Evolutionary conservation across 768 basidiomycete genomes (phyloP).

Genomic region (Pulveroboletus sp.): DNA sequence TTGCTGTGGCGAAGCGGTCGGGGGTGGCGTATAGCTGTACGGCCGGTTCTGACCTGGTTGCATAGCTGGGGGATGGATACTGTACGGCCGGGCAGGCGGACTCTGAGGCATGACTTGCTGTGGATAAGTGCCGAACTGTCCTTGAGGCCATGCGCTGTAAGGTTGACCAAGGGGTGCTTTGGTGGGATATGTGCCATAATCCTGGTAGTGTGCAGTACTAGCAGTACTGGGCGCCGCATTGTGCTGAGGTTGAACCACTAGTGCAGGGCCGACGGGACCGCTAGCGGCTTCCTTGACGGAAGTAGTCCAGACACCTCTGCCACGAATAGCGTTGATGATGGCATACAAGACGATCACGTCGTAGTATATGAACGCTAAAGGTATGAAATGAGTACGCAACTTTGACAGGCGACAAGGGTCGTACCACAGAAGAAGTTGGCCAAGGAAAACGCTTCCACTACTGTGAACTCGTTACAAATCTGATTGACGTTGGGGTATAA

Average conservation of each 20-base stretch:
- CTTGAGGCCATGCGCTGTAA: conserved; percentile 1
- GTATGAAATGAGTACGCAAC: not conserved
- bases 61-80: not conserved
- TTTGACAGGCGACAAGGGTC: not conserved
- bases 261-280: not conserved
- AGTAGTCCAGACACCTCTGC: conserved; percentile 22
- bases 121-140: too few relatives aligned
- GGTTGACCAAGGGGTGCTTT: conserved; percentile 1
- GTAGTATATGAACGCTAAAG: conserved; percentile 25
- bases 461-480: conserved; percentile 18
- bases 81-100: not conserved
- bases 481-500: conserved; percentile 1
- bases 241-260: conserved; percentile 11
- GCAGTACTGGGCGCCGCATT: conserved; percentile 1
- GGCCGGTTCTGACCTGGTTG: not conserved
- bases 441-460: conserved; percentile 21
- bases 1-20: conserved; percentile 1
- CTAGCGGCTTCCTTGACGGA: conserved; percentile 21
- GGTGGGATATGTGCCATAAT: conserved; percentile 2
- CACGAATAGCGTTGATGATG: conserved; percentile 20
- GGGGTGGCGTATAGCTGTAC: not conserved
- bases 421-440: conserved; percentile 24
- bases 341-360: conserved; percentile 21
- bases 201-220: conserved; percentile 5
- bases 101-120: conserved; percentile 6